Evolutionary conservation across 495 filamentous ascomycete species (phyloP).

Genomic region (Neohortaea acidophila): DNA sequence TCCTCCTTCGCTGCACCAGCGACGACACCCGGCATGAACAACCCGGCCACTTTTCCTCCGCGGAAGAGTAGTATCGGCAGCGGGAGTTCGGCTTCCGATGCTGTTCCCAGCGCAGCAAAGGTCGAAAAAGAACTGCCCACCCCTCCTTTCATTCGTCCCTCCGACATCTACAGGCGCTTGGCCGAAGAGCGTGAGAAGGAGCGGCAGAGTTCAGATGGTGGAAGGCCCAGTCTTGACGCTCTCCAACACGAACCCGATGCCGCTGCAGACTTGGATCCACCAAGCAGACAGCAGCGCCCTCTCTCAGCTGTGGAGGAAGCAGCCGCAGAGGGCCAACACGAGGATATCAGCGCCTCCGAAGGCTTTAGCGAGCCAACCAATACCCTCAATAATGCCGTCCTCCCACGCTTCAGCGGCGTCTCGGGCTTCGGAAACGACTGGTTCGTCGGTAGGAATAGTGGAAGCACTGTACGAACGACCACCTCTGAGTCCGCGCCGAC

Average conservation of each 20-base stretch:
- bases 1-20: neutral
- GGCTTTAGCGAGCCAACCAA: no score
- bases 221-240: neutral
- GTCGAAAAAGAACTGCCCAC: slow-evolving; percentile 13
- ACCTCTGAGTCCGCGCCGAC: no score
- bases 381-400: no score
- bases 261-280: slow-evolving; percentile 4
- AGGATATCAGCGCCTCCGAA: no score
- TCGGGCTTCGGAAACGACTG: slow-evolving; percentile 14
- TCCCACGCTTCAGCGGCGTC: slow-evolving; percentile 11
- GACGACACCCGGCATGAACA: no score
- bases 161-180: slow-evolving; percentile 63
- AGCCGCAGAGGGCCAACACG: no score
- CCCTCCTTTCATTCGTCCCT: slow-evolving; percentile 51
- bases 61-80: slow-evolving; percentile 45
- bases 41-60: slow-evolving; percentile 34
- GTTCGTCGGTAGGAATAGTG: no score
- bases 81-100: slow-evolving; percentile 11
- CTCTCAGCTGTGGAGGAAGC: no score
- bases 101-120: slow-evolving; percentile 8
- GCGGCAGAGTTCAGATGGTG: slow-evolving; percentile 29
- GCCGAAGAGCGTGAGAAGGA: slow-evolving; percentile 49
- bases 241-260: slow-evolving; percentile 2
- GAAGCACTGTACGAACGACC: no score
- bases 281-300: no score